These are phyloP conservation scores for Colletotrichum liaoningense DNA, from an alignment of 2,329 filamentous ascomycete species.

Conservation along the genomic window DNA sequence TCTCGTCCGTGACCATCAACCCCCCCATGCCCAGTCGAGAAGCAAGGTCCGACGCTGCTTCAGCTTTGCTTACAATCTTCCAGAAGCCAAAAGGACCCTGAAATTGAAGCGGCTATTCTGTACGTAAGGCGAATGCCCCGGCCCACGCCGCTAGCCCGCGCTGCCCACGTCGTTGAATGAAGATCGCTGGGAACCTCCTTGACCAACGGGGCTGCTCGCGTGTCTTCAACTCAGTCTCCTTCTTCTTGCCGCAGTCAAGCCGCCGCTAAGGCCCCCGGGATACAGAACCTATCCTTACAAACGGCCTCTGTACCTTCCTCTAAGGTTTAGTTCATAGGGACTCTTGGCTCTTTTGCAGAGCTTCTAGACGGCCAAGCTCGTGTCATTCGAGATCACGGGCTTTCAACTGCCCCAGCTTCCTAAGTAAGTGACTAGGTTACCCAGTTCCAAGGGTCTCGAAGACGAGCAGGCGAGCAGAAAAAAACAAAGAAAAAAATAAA, in stretches of 20 bases:
- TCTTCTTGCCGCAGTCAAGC: slow-evolving; percentile 17
- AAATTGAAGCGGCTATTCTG: slow-evolving; percentile 22
- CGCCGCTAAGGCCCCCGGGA: slow-evolving; percentile 14
- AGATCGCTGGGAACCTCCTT: slow-evolving; percentile 28
- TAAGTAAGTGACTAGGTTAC: neutral
- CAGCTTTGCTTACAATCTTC: neutral
- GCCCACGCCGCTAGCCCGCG: slow-evolving; percentile 11
- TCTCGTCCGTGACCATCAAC: neutral
- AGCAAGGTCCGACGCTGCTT: slow-evolving; percentile 22
- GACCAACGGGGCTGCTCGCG: slow-evolving; percentile 25
- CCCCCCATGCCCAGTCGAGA: neutral
- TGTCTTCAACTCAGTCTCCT: neutral
- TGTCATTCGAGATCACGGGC: neutral
- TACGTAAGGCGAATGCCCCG: slow-evolving; percentile 18
- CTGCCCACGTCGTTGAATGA: slow-evolving; percentile 9
- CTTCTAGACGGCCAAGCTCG: neutral
- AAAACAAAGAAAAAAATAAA: neutral
- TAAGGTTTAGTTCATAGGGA: slow-evolving; percentile 6
- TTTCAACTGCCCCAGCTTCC: neutral
- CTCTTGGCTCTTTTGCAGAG: neutral
- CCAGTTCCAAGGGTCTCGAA: neutral
- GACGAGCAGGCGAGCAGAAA: neutral
- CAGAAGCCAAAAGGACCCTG: slow-evolving; percentile 23
- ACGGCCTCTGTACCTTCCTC: slow-evolving; percentile 12
- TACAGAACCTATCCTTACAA: neutral